Evolutionary conservation across 768 basidiomycete genomes (phyloP), one percentile per base, ranked within the genome.

Genomic region (Suillus subluteus): DNA sequence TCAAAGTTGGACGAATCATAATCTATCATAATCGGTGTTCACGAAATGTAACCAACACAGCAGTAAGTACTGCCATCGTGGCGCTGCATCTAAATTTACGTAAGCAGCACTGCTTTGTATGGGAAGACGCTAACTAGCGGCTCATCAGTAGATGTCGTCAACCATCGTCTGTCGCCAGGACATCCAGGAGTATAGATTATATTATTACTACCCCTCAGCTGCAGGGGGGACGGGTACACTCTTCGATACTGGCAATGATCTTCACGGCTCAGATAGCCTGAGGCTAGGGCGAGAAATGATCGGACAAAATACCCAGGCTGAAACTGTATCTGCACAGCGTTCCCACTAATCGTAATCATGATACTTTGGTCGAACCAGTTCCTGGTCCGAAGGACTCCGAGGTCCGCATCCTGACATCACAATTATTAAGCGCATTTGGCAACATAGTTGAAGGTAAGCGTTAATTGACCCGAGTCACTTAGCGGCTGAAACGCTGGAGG

Each of bases 31-130:
- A 40, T 40, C 15, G 23, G 26, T 61, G 23, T 61, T 43, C 26
- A 43, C 26, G 59, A 61, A 13, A 32, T 56, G 48, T 50, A 50
- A 56, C 32, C 32, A 56, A n/a, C 55, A 56, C 55, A 56, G 55
- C 55, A n/a, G 18, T 1, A 4, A 9, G 59, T 61, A 61, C 59
- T 21, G 59, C 59, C 59, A 43, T 30, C 16, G 23, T 61, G 59
- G 59, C 43, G 41, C 26, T 30, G 59, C 41, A 43, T 30, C 18
- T 32, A 6, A 4, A 61, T 0, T 61, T 61, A 43, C 1, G 26
- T 61, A 61, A 30, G 1, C 18, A 13, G 40, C 59, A 61, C 59
- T 21, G 59, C 59, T 30, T 61, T 61, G 11, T 18, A 43, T 41
- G 40, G 40, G 40, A 58, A 58, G 9, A 35, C 15, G 8, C 54